Evolutionary conservation across 441 rosid species (phyloP), one percentile per base, ranked within the genome.

Genomic region (Aquilaria agallochum): DNA sequence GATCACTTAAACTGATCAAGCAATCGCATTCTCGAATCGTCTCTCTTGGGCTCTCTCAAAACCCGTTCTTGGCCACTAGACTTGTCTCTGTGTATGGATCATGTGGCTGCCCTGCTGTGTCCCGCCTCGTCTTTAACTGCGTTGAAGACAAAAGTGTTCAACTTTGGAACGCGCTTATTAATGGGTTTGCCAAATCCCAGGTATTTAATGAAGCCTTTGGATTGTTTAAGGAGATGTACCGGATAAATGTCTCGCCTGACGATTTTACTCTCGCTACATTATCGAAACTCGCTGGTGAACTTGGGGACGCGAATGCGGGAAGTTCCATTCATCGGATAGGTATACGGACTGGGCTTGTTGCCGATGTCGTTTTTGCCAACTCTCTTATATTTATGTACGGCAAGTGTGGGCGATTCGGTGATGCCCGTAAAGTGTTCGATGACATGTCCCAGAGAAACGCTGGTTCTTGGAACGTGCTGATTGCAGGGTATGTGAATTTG

Each of bases 161-260:
- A 30, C 63, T 81, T 0, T 86, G 86, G 85, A 88, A 88, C 84
- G 64, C 88, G 0, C 53, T 88, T 66, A 82, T 86, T 49, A 74
- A 63, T 66, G 90, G 83, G 70, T 84, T 68, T 67, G 85, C 76
- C 14, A 86, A 75, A 72, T 82, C 71, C 54, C 68, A 30, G 31
- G 74, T 52, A 3, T 74, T 56, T 7, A 2, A 31, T 31, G 70
- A 73, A 55, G 85, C 90, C 69, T 72, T 82, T 50, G 69, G 56
- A 55, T 63, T 78, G 78, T 82, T 82, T 55, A 52, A 31, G 9
- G 20, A 20, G 58, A 75, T 79, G 94, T 66, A 78, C 55, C 40
- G 56, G 42, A 56, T 45, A 33, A 72, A 63, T 14, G 73, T 77
- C 53, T 53, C 64, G 61, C 78, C 79, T 5, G 92, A 78, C 67